phyloP scores from a whole-genome alignment of 2,329 filamentous ascomycete genomes.

The Coniochaeta prunicola region DNA sequence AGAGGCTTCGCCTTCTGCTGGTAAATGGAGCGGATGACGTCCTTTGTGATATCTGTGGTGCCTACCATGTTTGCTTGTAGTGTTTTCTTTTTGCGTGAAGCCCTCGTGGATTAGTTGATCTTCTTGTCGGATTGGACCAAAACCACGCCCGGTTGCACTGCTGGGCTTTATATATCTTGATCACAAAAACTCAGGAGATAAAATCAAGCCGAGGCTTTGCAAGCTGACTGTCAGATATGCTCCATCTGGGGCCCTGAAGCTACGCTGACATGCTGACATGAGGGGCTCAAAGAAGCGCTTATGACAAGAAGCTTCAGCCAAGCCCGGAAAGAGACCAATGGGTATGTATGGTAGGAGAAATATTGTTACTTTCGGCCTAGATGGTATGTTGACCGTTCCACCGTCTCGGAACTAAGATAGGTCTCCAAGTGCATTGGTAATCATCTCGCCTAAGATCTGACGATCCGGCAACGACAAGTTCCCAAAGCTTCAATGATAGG shows the following conservation, averaged over 20 bases:
- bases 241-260: background rate
- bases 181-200: too few species aligned
- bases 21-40: background rate
- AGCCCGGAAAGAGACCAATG: background rate
- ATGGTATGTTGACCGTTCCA: too few species aligned
- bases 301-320: background rate
- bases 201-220: background rate
- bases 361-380: too few species aligned
- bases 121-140: background rate
- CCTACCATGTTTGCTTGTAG: background rate
- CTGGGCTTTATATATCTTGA: background rate
- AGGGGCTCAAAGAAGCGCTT: background rate
- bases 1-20: background rate
- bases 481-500: too few species aligned
- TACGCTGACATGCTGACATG: background rate
- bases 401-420: too few species aligned
- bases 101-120: too few species aligned
- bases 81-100: background rate
- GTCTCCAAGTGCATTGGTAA: too few species aligned
- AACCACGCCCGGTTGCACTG: background rate
- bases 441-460: too few species aligned
- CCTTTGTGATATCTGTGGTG: background rate
- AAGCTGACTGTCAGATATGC: background rate
- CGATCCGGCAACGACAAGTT: too few species aligned
- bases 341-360: background rate